Conservation (phyloP, 768 basidiomycete species). For the Rhizopogon roseolus region DNA sequence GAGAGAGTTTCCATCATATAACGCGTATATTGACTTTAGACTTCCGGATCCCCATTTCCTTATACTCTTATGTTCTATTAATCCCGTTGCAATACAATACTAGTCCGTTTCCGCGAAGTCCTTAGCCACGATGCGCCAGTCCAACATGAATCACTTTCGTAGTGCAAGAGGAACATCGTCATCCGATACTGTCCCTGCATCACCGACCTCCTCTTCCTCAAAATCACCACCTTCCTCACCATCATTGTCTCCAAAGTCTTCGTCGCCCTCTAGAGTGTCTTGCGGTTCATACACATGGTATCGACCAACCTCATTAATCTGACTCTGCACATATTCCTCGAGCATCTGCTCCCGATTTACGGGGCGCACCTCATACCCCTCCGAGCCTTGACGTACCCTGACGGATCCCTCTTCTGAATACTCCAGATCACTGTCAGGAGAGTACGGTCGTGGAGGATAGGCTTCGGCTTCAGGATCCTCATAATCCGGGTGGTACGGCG, state of each 20-base stretch:
- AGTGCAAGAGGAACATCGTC: conserved; percentile 18
- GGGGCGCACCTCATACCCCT: conserved; percentile 73
- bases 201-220: background rate
- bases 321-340: conserved; percentile 45
- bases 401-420: conserved; percentile 30
- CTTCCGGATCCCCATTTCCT: background rate
- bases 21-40: conserved; percentile 1
- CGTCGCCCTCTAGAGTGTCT: conserved; percentile 41
- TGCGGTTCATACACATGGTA: conserved; percentile 70
- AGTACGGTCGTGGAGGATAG: conserved; percentile 14
- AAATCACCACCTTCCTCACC: conserved; percentile 11
- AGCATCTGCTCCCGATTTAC: conserved; percentile 63
- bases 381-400: conserved; percentile 65
- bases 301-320: conserved; percentile 52
- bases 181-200: conserved; percentile 8
- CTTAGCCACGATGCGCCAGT: background rate
- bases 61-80: background rate
- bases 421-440: conserved; percentile 18
- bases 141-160: conserved; percentile 7
- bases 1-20: conserved; percentile 34
- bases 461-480: conserved; percentile 29
- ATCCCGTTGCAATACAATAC: background rate
- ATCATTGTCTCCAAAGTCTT: conserved; percentile 24
- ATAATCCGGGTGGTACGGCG: conserved; percentile 79
- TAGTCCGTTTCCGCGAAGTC: background rate